Evolutionary conservation across 1,284 basidiomycete genomes (phyloP).

Genomic region (Rhodotorula mucilaginosa): DNA sequence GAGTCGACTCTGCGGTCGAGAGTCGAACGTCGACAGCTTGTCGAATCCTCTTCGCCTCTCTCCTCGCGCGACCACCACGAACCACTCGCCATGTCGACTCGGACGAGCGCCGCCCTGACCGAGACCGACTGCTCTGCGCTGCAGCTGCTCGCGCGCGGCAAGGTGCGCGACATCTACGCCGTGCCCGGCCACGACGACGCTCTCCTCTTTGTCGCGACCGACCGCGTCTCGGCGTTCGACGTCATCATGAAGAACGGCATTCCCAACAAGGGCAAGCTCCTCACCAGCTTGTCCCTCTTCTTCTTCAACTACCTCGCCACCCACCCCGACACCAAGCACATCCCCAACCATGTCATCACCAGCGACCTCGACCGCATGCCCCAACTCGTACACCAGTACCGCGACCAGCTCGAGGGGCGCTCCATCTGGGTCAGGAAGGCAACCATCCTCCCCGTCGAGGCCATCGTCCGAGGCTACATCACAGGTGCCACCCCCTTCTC

Average conservation of each 20-base stretch:
- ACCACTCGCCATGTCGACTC: not conserved
- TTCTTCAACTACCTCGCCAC: slow-evolving; percentile 88
- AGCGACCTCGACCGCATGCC: slow-evolving; percentile 71
- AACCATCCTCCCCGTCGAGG: slow-evolving; percentile 89
- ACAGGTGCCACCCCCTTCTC: slow-evolving; percentile 60
- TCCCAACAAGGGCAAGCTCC: slow-evolving; percentile 84
- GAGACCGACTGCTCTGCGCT: slow-evolving; percentile 53
- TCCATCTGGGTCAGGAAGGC: slow-evolving; percentile 90
- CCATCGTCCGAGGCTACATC: slow-evolving; percentile 93
- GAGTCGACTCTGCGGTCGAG: not conserved
- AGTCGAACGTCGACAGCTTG: not conserved
- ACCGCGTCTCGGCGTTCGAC: slow-evolving; percentile 96
- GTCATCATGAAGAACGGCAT: slow-evolving; percentile 90
- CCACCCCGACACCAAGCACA: slow-evolving; percentile 45
- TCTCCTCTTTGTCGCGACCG: slow-evolving; percentile 90
- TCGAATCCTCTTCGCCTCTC: no score
- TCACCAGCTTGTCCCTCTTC: slow-evolving; percentile 87
- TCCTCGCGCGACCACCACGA: no score
- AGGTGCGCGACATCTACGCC: slow-evolving; percentile 88
- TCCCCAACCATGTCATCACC: slow-evolving; percentile 84
- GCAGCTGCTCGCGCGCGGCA: slow-evolving; percentile 73
- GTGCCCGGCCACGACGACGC: slow-evolving; percentile 60
- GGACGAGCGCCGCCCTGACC: slow-evolving; percentile 8
- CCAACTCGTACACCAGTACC: slow-evolving; percentile 62
- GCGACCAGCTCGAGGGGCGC: slow-evolving; percentile 70